Conservation (phyloP, 176 grass and related monocot genomes). For the Alloteropsis semialata region DNA sequence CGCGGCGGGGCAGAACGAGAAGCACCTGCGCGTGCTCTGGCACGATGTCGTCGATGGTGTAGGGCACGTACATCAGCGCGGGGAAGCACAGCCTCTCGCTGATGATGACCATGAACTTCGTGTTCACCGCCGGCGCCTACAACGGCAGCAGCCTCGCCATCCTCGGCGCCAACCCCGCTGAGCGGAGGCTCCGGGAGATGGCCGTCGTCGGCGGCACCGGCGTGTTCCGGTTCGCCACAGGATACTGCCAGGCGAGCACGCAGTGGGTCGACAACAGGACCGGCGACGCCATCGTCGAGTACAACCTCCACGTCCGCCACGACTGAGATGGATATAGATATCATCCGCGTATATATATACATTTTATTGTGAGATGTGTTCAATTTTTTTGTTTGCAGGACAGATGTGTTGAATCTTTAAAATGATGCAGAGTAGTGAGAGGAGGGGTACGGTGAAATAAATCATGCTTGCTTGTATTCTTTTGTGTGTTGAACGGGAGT, state of each 20-base stretch:
- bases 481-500: no score
- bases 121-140: constrained; percentile 39
- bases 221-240: constrained; percentile 45
- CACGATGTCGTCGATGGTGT: constrained; percentile 43
- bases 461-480: no score
- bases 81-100: constrained; percentile 31
- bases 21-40: constrained; percentile 59
- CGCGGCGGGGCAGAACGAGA: constrained; percentile 11
- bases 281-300: constrained; percentile 58
- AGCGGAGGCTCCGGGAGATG: constrained; percentile 29
- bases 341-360: no score
- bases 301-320: constrained; percentile 35
- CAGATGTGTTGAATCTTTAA: no score
- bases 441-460: no score
- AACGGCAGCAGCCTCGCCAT: constrained; percentile 58
- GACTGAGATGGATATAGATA: not conserved
- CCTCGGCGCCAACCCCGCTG: constrained; percentile 37
- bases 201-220: constrained; percentile 52
- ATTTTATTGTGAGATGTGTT: no score
- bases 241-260: constrained; percentile 34
- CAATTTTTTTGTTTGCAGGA: no score
- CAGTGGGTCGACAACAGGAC: constrained; percentile 10
- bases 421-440: no score
- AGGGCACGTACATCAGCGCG: constrained; percentile 47
- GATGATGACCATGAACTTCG: constrained; percentile 56